These are phyloP conservation scores for Leccinum uliginosum DNA, from an alignment of 768 basidiomycete species.

Conservation along the genomic window DNA sequence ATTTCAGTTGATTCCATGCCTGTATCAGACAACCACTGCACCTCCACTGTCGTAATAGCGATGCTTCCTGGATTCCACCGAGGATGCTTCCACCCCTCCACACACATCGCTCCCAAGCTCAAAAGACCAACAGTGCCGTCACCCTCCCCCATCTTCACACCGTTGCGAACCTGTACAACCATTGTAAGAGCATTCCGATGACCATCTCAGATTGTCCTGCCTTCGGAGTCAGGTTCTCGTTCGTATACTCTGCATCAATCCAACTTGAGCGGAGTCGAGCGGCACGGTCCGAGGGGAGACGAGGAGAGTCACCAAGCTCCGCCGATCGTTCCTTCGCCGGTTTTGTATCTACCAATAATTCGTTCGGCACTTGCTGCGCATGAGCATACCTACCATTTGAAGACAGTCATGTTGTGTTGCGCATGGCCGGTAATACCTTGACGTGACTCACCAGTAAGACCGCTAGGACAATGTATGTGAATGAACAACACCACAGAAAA, in stretches of 20 bases:
- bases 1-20: constrained; percentile 1
- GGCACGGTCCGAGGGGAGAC: constrained; percentile 50
- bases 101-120: constrained; percentile 93
- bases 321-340: constrained; percentile 43
- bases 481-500: background rate
- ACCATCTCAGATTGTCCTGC: constrained; percentile 24
- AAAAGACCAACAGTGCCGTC: constrained; percentile 89
- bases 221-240: constrained; percentile 56
- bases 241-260: constrained; percentile 83
- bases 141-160: constrained; percentile 91
- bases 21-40: constrained; percentile 30
- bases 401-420: background rate
- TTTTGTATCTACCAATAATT: constrained; percentile 42
- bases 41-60: constrained; percentile 81
- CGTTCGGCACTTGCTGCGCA: constrained; percentile 65
- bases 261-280: constrained; percentile 53
- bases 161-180: constrained; percentile 56
- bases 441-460: constrained; percentile 70
- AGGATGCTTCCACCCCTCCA: constrained; percentile 86
- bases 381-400: constrained; percentile 57
- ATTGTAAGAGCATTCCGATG: background rate
- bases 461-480: constrained; percentile 40
- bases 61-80: constrained; percentile 94
- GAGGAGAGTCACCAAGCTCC: constrained; percentile 39
- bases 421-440: background rate